Evolutionary conservation across 768 basidiomycete species (phyloP).

Genomic region (Hygrophorus russula): DNA sequence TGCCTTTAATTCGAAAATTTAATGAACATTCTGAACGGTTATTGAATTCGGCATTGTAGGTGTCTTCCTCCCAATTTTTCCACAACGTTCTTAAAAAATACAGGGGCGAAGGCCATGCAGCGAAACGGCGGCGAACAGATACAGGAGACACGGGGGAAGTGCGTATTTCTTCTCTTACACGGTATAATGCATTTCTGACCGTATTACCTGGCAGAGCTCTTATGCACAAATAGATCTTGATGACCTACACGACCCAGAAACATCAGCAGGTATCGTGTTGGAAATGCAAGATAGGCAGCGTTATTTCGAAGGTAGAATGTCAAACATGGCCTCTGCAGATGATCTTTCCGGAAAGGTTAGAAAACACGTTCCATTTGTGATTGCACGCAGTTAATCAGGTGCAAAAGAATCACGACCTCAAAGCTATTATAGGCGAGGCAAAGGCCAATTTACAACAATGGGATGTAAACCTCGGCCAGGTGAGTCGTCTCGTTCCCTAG

Average conservation of each 20-base stretch:
- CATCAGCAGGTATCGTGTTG: slow-evolving; percentile 58
- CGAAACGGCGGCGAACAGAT: slow-evolving; percentile 49
- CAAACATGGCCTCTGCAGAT: slow-evolving; percentile 15
- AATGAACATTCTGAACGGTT: slow-evolving; percentile 94
- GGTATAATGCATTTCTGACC: slow-evolving; percentile 1
- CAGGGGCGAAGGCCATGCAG: slow-evolving; percentile 45
- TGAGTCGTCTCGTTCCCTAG: slow-evolving; percentile 16
- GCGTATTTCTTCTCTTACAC: slow-evolving; percentile 5
- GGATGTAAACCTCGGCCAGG: slow-evolving; percentile 47
- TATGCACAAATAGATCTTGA: slow-evolving; percentile 66
- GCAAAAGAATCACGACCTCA: slow-evolving; percentile 35
- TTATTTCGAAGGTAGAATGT: slow-evolving; percentile 64
- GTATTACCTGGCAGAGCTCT: slow-evolving; percentile 18
- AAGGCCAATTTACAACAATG: slow-evolving; percentile 41
- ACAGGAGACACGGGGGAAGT: slow-evolving; percentile 31
- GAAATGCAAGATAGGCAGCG: slow-evolving; percentile 82
- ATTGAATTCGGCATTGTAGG: slow-evolving; percentile 67
- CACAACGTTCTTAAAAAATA: slow-evolving; percentile 4
- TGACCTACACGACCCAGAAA: slow-evolving; percentile 66
- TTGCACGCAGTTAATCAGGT: background rate
- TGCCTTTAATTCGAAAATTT: slow-evolving; percentile 93
- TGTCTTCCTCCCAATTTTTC: slow-evolving; percentile 1
- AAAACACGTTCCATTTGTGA: slow-evolving; percentile 1
- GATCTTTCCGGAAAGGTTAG: slow-evolving; percentile 20
- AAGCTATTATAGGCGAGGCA: slow-evolving; percentile 34